Conservation (phyloP, 2,329 filamentous ascomycete genomes). For the Alternaria tenuissima region DNA sequence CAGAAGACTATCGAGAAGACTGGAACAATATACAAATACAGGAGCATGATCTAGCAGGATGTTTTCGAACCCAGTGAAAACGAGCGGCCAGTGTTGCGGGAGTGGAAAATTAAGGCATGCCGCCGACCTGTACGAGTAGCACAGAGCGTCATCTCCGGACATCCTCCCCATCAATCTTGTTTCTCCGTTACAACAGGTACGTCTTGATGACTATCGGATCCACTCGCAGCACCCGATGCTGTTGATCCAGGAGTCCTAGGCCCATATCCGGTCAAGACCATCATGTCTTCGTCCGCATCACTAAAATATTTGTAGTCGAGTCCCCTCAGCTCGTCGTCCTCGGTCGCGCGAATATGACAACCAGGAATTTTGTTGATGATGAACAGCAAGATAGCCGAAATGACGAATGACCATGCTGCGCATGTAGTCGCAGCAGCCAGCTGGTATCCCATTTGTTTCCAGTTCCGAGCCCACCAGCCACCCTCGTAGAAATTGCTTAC, state of each 20-base stretch:
- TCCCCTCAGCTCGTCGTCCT: conserved; percentile 64
- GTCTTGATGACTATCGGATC: conserved; percentile 31
- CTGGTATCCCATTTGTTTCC: conserved; percentile 65
- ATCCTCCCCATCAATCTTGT: conserved; percentile 23
- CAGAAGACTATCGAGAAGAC: neutral
- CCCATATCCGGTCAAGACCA: conserved; percentile 33
- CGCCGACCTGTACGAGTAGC: neutral
- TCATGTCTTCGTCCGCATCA: conserved; percentile 38
- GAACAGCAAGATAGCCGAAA: conserved; percentile 63
- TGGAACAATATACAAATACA: neutral
- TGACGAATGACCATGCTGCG: conserved; percentile 63
- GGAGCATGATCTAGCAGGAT: neutral
- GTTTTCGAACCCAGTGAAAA: neutral
- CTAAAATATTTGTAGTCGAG: conserved; percentile 62
- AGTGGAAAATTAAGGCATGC: neutral
- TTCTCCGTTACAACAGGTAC: conserved; percentile 29
- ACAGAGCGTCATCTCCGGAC: conserved; percentile 14
- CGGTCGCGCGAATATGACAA: conserved; percentile 62
- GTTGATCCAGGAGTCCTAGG: conserved; percentile 21
- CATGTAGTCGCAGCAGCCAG: conserved; percentile 66
- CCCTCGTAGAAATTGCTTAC: conserved; percentile 57
- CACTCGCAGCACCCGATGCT: conserved; percentile 18
- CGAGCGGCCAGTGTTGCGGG: neutral
- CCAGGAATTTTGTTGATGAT: conserved; percentile 67
- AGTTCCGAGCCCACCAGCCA: conserved; percentile 62